These are phyloP conservation scores for Neonectria ditissima DNA, from an alignment of 2,329 filamentous ascomycete genomes.

Conservation along the genomic window DNA sequence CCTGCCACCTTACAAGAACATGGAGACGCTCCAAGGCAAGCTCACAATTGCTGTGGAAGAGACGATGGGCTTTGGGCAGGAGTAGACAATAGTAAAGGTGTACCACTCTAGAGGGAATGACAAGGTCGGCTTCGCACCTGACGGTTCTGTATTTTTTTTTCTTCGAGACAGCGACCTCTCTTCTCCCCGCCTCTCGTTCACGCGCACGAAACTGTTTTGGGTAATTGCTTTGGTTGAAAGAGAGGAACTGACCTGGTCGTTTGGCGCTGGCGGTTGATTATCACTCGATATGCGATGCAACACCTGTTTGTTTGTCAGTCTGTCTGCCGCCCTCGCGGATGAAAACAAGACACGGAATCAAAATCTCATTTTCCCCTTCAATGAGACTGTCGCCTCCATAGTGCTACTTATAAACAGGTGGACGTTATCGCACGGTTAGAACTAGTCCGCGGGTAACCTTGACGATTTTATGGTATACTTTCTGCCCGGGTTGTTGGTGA, in stretches of 20 bases:
- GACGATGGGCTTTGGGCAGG: constrained; percentile 98
- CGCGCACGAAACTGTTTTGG: constrained; percentile 43
- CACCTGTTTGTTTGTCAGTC: constrained; percentile 31
- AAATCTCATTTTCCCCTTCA: constrained; percentile 16
- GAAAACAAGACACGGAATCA: constrained; percentile 29
- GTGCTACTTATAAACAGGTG: constrained; percentile 4
- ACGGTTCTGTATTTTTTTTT: constrained; percentile 36
- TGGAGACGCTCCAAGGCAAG: constrained; percentile 88
- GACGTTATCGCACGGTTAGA: constrained; percentile 13
- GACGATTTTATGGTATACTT: constrained; percentile 25
- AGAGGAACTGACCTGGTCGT: constrained; percentile 46
- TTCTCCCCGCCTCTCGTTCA: constrained; percentile 37
- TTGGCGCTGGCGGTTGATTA: constrained; percentile 49
- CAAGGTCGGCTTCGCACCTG: constrained; percentile 27
- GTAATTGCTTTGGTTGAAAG: constrained; percentile 49
- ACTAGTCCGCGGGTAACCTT: constrained; percentile 24
- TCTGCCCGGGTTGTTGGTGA: constrained; percentile 12
- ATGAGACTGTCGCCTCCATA: constrained; percentile 4
- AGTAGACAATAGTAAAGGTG: constrained; percentile 66
- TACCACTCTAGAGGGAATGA: constrained; percentile 32
- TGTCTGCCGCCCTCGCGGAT: constrained; percentile 25
- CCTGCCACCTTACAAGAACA: constrained; percentile 89
- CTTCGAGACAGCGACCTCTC: constrained; percentile 29
- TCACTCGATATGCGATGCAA: constrained; percentile 43
- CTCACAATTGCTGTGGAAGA: constrained; percentile 97